Evolutionary conservation across 441 rosid genomes (phyloP), one percentile per base, ranked within the genome.

Genomic region (Erodium trifolium): DNA sequence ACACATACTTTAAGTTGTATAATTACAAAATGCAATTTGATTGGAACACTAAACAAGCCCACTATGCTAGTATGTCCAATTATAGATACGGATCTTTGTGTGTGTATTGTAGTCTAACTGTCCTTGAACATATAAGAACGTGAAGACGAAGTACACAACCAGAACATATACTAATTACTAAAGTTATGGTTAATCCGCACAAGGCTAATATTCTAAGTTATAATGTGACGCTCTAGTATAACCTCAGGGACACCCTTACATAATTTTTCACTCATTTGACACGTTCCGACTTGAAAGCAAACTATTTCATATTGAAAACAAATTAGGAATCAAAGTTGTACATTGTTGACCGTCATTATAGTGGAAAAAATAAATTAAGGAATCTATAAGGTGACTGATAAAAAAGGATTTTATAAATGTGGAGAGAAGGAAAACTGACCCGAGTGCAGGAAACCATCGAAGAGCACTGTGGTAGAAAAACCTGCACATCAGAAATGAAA

Each of bases 391-490:
- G 51, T 8, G 27, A 23, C 27, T 23, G 27, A 23, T 23, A 23
- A 23, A 23, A 23, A 23, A 2, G 27, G 27, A 23, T 23, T 23
- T 2, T 23, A 23, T 23, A 23, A 23, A 23, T 23, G 27, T 0
- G 9, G 51, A 45, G 8, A 60, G 35, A 11, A 35, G 69, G 63
- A 23, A 71, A 66, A 82, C 98, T 83, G 72, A 87, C 97, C 96
- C 96, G 27, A 71, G 87, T 69, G 80, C 75, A 57, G 94, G 96
- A 77, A 93, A 93, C 94, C 94, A 93, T 70, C 65, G 80, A 75
- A 93, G 89, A 66, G 94, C 94, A 76, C 98, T 88, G 63, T 93
- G 97, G 82, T 91, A 93, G 84, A 93, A 91, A 79, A 93, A 91
- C 83, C 96, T 93, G 87, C 68, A 78, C 68, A 71, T 77, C 23